phyloP scores from a whole-genome alignment of 2,329 filamentous ascomycete genomes.

The Eutypella sp. region DNA sequence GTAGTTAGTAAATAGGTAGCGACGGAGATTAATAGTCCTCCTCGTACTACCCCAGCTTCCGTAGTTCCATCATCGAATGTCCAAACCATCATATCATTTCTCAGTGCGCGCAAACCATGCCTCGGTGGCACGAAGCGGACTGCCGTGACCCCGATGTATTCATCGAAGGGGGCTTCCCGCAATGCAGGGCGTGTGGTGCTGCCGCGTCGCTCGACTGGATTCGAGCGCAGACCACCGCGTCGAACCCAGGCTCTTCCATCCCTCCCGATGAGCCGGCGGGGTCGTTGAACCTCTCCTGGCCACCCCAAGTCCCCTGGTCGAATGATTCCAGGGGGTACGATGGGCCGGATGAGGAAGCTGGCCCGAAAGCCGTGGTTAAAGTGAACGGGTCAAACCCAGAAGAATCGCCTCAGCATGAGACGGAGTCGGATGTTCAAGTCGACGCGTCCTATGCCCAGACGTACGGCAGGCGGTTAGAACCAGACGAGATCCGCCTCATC shows the following conservation, averaged over 20 bases:
- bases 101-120: too few relatives aligned
- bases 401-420: too few relatives aligned
- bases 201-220: background rate
- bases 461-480: background rate
- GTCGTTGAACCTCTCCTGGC: background rate
- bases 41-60: too few relatives aligned
- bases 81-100: too few relatives aligned
- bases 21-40: too few relatives aligned
- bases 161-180: background rate
- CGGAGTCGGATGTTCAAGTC: too few relatives aligned
- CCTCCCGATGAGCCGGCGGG: background rate
- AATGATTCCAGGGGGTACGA: too few relatives aligned
- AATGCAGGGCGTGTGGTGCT: background rate
- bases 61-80: too few relatives aligned
- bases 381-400: background rate
- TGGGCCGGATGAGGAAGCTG: background rate
- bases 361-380: background rate
- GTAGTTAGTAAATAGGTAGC: too few relatives aligned
- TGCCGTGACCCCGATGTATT: background rate
- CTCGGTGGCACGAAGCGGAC: background rate
- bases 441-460: background rate
- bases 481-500: constrained; percentile 1
- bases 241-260: background rate
- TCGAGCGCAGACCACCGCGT: background rate
- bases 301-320: background rate